Evolutionary conservation across 176 grass and related monocot species (phyloP).

Genomic region (Cenchrus fungigraminus): DNA sequence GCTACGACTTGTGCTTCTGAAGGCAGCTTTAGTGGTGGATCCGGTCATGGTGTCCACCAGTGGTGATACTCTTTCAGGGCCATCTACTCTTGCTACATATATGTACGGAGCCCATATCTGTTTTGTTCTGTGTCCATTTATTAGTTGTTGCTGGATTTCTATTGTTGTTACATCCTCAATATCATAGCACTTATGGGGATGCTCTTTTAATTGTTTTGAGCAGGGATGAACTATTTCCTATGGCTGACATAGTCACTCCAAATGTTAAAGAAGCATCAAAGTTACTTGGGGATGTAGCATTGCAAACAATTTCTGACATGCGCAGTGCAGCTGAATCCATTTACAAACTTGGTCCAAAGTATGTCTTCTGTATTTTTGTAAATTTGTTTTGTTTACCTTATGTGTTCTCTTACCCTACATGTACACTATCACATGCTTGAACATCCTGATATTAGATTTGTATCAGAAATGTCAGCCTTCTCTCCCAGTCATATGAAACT

Average conservation of each 20-base stretch:
- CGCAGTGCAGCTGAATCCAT: constrained; percentile 81
- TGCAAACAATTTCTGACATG: constrained; percentile 82
- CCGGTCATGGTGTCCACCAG: constrained; percentile 98
- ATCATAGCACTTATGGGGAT: background rate
- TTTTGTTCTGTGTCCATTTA: constrained; percentile 22
- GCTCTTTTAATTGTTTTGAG: constrained; percentile 31
- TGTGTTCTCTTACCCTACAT: constrained; percentile 1
- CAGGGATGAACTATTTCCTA: constrained; percentile 83
- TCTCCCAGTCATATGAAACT: constrained; percentile 15
- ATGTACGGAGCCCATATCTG: constrained; percentile 40
- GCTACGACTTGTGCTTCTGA: constrained; percentile 47
- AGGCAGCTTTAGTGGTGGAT: constrained; percentile 99
- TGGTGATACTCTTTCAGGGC: constrained; percentile 74
- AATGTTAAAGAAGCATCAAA: constrained; percentile 96
- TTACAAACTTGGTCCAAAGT: constrained; percentile 94
- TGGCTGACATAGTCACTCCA: constrained; percentile 99
- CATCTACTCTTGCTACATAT: constrained; percentile 68
- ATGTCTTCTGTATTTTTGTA: constrained; percentile 4
- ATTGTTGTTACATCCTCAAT: constrained; percentile 1
- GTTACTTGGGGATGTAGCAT: constrained; percentile 66
- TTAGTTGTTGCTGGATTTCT: constrained; percentile 23
- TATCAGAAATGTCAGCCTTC: background rate
- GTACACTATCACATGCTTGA: background rate
- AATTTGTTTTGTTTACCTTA: constrained; percentile 15
- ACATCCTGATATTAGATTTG: background rate